These are phyloP conservation scores for Nothophoma quercina DNA, from an alignment of 2,329 filamentous ascomycete genomes.

Conservation along the genomic window DNA sequence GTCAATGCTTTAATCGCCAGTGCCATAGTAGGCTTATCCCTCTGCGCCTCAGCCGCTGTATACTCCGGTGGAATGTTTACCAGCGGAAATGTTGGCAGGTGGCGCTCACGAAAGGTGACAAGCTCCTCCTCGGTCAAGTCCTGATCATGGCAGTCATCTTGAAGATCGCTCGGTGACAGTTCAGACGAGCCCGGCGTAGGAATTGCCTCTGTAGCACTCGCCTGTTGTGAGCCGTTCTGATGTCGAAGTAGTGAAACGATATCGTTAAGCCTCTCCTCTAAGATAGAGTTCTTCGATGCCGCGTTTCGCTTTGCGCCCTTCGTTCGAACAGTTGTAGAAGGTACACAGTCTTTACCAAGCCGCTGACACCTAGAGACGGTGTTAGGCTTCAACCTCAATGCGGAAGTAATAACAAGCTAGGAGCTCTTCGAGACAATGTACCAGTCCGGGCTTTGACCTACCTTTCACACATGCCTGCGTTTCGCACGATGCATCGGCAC, in stretches of 20 bases:
- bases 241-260: constrained; percentile 38
- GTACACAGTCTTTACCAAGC: constrained; percentile 23
- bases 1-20: constrained; percentile 30
- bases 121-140: constrained; percentile 21
- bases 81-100: constrained; percentile 25
- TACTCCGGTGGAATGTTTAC: constrained; percentile 14
- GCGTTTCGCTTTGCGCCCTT: constrained; percentile 7
- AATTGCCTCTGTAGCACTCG: constrained; percentile 2
- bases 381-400: no score
- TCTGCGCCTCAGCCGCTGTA: constrained; percentile 15
- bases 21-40: constrained; percentile 18
- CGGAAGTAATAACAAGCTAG: no score
- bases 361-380: constrained; percentile 21
- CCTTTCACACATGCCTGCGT: constrained; percentile 32
- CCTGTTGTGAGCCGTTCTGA: constrained; percentile 11
- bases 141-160: not conserved
- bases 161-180: not conserved
- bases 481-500: constrained; percentile 31
- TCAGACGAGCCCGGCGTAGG: constrained; percentile 20
- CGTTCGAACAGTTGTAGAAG: constrained; percentile 20
- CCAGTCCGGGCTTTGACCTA: constrained; percentile 16
- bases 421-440: no score
- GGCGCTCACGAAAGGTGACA: constrained; percentile 11
- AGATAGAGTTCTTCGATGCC: constrained; percentile 19
- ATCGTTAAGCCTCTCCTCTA: constrained; percentile 45